Evolutionary conservation across 106 monocot genomes (phyloP).

Genomic region (Allium fistulosum): DNA sequence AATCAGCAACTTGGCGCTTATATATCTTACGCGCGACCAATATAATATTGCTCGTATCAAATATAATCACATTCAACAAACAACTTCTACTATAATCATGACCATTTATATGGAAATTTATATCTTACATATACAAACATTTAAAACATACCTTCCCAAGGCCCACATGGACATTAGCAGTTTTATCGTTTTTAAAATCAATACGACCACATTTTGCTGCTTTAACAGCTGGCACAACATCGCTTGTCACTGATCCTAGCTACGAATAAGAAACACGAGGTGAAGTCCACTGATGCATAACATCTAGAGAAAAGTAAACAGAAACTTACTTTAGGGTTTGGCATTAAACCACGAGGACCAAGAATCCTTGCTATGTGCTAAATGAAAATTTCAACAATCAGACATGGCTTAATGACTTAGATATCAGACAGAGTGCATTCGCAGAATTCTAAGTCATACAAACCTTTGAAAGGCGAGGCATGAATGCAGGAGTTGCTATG

Average conservation of each 20-base stretch:
- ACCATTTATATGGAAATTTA: neutral
- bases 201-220: conserved; percentile 82
- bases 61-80: neutral
- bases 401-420: neutral
- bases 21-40: no score
- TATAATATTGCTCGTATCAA: neutral
- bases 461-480: conserved; percentile 95
- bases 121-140: neutral
- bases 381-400: conserved; percentile 1
- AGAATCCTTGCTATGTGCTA: conserved; percentile 82
- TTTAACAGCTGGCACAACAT: conserved; percentile 77
- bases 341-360: conserved; percentile 97
- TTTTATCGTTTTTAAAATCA: conserved; percentile 95
- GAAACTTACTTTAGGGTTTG: conserved; percentile 82
- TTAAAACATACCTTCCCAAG: conserved; percentile 79
- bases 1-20: neutral
- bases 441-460: conserved; percentile 1
- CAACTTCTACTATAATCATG: neutral
- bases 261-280: conserved; percentile 18
- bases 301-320: neutral
- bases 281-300: conserved; percentile 4
- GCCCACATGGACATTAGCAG: conserved; percentile 90
- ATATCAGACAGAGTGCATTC: neutral
- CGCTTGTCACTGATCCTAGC: conserved; percentile 90
- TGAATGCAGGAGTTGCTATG: conserved; percentile 76